Conservation (phyloP, 1,284 basidiomycete genomes). For the Schizophyllum commune region DNA sequence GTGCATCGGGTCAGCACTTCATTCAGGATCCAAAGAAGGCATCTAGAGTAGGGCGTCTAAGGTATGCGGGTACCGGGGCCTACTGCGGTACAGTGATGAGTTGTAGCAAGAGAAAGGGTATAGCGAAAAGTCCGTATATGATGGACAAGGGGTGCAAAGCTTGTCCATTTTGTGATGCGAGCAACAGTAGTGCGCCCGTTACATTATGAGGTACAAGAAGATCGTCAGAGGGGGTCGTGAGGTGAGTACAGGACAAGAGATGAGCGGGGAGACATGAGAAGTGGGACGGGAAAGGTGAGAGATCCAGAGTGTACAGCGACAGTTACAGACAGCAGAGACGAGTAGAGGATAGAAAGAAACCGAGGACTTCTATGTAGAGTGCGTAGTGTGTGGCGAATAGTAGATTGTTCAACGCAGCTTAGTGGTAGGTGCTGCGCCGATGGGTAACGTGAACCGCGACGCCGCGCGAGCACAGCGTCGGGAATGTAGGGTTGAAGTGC, state of each 20-base stretch:
- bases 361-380: neutral
- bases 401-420: neutral
- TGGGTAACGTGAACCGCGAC: neutral
- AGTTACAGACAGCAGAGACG: neutral
- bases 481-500: neutral
- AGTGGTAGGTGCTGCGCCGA: neutral
- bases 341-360: neutral
- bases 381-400: neutral
- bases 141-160: neutral
- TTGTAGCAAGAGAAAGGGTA: neutral
- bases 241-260: neutral
- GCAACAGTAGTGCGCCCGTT: too few relatives aligned
- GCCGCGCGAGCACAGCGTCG: neutral
- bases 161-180: too few relatives aligned
- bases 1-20: too few relatives aligned
- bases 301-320: neutral
- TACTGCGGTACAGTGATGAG: neutral
- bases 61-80: neutral
- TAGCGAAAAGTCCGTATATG: neutral
- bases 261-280: neutral
- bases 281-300: neutral
- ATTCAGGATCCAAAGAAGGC: neutral
- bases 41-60: neutral
- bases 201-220: too few relatives aligned
- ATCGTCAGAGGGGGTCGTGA: neutral